Evolutionary conservation across 2,329 filamentous ascomycete species (phyloP).

Genomic region (Colletotrichum paranaense): DNA sequence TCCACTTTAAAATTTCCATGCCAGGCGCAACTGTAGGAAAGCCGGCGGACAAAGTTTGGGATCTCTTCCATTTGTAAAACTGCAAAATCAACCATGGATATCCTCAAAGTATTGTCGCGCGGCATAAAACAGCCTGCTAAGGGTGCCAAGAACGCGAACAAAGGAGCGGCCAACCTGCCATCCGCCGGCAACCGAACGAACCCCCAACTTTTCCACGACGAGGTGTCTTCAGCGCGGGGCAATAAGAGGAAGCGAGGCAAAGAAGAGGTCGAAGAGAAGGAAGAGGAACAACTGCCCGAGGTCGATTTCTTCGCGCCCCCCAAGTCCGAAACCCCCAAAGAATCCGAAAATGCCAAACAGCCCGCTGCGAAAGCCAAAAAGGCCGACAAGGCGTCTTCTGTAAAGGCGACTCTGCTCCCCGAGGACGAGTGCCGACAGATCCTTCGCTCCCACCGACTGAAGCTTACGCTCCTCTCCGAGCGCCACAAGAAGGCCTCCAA

Average conservation of each 20-base stretch:
- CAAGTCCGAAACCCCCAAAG: conserved; percentile 45
- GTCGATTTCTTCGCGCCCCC: conserved; percentile 70
- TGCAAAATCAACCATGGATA: conserved; percentile 67
- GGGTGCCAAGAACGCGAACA: conserved; percentile 43
- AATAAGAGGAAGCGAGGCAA: conserved; percentile 68
- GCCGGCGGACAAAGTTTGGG: neutral
- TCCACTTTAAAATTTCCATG: conserved; percentile 33
- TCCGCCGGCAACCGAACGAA: conserved; percentile 73
- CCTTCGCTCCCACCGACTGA: conserved; percentile 84
- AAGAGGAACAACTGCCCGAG: conserved; percentile 53
- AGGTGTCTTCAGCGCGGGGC: conserved; percentile 53
- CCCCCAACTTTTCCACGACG: conserved; percentile 77
- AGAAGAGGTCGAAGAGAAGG: conserved; percentile 43
- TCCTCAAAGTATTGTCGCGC: conserved; percentile 78
- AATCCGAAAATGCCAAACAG: conserved; percentile 37
- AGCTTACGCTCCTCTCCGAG: conserved; percentile 80
- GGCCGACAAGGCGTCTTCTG: conserved; percentile 40
- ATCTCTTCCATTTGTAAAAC: neutral
- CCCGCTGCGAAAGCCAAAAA: conserved; percentile 38
- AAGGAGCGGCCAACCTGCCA: conserved; percentile 61
- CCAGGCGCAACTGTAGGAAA: conserved; percentile 7
- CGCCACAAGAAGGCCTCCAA: conserved; percentile 53
- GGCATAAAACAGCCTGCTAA: conserved; percentile 70
- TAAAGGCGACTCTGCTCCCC: conserved; percentile 59
- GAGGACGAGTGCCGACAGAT: conserved; percentile 80